Conservation (phyloP, 1,284 basidiomycete genomes). For the Wallemia mellicola region DNA sequence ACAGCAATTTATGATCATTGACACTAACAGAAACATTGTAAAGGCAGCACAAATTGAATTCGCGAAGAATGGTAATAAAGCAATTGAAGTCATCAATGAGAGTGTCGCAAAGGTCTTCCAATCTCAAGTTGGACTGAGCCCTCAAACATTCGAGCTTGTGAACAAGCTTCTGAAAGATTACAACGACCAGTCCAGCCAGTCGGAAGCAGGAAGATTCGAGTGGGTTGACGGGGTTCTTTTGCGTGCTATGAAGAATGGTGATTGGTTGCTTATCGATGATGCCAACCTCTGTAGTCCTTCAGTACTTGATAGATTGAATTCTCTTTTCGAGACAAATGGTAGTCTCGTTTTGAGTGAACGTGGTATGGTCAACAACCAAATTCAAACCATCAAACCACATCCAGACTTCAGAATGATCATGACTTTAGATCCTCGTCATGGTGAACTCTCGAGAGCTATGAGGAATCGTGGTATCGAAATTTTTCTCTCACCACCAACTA, state of each 20-base stretch:
- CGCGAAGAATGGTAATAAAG: background rate
- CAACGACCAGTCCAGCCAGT: background rate
- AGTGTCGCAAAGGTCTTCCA: background rate
- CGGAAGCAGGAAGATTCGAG: constrained; percentile 36
- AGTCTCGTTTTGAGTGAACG: constrained; percentile 59
- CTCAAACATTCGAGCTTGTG: background rate
- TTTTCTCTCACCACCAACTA: constrained; percentile 10
- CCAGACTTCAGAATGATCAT: constrained; percentile 76
- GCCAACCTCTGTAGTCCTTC: constrained; percentile 88
- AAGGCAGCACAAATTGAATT: background rate
- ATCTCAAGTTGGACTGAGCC: background rate
- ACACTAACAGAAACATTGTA: background rate
- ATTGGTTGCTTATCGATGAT: constrained; percentile 73
- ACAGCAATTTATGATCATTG: background rate
- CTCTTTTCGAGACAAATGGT: constrained; percentile 69
- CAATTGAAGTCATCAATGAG: background rate
- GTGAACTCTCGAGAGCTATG: constrained; percentile 93
- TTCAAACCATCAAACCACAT: constrained; percentile 53
- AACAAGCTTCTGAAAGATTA: no score
- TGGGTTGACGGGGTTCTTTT: constrained; percentile 94
- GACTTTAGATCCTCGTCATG: constrained; percentile 65
- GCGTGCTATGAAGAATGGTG: constrained; percentile 50
- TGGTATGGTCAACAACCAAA: constrained; percentile 45
- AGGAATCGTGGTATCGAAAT: constrained; percentile 88
- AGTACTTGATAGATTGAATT: constrained; percentile 87